phyloP scores from a whole-genome alignment of 345 rosid species.

The Murraya koenigii region DNA sequence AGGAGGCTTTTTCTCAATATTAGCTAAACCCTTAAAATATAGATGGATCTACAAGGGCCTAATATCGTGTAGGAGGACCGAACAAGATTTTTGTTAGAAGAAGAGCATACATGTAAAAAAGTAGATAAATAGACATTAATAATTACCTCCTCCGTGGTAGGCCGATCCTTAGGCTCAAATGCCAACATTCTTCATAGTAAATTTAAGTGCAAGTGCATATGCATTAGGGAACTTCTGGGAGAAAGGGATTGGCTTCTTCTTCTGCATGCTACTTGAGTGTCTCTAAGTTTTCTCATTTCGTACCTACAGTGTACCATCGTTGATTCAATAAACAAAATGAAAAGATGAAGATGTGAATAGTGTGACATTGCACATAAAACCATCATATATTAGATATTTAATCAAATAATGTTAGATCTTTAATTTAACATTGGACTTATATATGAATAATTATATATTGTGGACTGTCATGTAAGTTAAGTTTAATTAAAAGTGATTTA shows the following conservation, averaged over 20 bases:
- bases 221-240: slow-evolving; percentile 86
- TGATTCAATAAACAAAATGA: slow-evolving; percentile 17
- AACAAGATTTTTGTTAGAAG: slow-evolving; percentile 4
- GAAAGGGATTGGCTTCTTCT: slow-evolving; percentile 75
- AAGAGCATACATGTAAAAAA: slow-evolving; percentile 3
- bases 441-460: too few relatives aligned
- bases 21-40: slow-evolving; percentile 85
- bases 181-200: slow-evolving; percentile 83
- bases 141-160: slow-evolving; percentile 83
- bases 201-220: slow-evolving; percentile 86
- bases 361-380: background rate
- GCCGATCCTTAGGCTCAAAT: slow-evolving; percentile 89
- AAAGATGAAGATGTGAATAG: background rate
- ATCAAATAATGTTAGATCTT: too few relatives aligned
- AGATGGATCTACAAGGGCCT: slow-evolving; percentile 87
- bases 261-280: slow-evolving; percentile 89
- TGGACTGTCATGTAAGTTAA: too few relatives aligned
- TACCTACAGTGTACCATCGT: slow-evolving; percentile 46
- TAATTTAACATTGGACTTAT: too few relatives aligned
- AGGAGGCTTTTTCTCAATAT: slow-evolving; percentile 88
- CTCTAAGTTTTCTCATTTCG: slow-evolving; percentile 95
- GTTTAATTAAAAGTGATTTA: too few relatives aligned
- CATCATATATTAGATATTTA: too few relatives aligned
- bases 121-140: background rate
- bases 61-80: slow-evolving; percentile 18